Conservation (phyloP, 1,284 basidiomycete genomes). For the Psilocybe mexicana region DNA sequence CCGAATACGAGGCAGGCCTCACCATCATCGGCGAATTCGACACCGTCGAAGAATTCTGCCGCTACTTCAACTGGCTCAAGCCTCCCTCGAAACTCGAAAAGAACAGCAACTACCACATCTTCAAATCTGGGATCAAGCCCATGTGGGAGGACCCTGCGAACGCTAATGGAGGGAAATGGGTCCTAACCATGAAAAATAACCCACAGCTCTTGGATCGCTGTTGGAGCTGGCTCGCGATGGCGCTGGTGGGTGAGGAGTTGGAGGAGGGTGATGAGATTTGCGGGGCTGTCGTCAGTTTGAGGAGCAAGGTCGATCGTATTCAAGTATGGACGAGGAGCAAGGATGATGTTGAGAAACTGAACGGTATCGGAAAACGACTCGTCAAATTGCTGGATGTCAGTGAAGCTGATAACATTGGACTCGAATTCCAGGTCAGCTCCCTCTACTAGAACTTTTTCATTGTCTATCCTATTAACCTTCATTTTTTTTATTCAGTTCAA, state of each 20-base stretch:
- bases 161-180: slow-evolving; percentile 92
- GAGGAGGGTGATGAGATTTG: slow-evolving; percentile 88
- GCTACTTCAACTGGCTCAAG: slow-evolving; percentile 95
- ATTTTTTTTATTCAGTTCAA: slow-evolving; percentile 55
- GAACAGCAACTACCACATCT: slow-evolving; percentile 92
- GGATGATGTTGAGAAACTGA: slow-evolving; percentile 81
- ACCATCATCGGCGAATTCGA: slow-evolving; percentile 80
- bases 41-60: slow-evolving; percentile 89
- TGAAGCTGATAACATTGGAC: slow-evolving; percentile 75
- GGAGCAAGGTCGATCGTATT: slow-evolving; percentile 87
- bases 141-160: slow-evolving; percentile 98
- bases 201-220: slow-evolving; percentile 79
- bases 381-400: slow-evolving; percentile 81
- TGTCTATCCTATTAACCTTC: slow-evolving; percentile 4
- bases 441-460: not conserved
- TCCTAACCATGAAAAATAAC: slow-evolving; percentile 87
- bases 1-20: slow-evolving; percentile 75
- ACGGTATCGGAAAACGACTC: slow-evolving; percentile 80
- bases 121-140: slow-evolving; percentile 89
- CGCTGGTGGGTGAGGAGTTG: slow-evolving; percentile 86
- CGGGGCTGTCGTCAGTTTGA: slow-evolving; percentile 86
- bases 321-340: slow-evolving; percentile 87
- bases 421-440: slow-evolving; percentile 81
- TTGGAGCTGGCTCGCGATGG: slow-evolving; percentile 92
- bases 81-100: slow-evolving; percentile 85